Conservation (phyloP, 768 basidiomycete species). For the Myochromella boudieri region DNA sequence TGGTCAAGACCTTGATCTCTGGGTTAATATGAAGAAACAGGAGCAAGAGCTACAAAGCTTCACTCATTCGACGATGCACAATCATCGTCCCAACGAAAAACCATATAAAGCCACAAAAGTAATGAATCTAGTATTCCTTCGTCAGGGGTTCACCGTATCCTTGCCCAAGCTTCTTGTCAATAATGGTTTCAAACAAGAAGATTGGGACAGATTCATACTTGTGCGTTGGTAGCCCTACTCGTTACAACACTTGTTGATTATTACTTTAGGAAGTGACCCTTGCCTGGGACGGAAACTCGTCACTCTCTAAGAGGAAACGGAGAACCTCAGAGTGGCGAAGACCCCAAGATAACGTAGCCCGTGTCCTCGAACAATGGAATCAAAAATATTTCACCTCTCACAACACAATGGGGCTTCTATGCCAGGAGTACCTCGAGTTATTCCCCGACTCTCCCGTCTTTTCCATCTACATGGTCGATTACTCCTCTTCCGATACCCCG, state of each 20-base stretch:
- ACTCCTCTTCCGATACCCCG: neutral
- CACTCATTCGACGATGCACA: neutral
- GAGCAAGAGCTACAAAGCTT: neutral
- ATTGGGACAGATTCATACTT: conserved; percentile 20
- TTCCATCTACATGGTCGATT: conserved; percentile 25
- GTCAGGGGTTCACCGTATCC: neutral
- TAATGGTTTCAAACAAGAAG: conserved; percentile 7
- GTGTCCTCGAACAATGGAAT: conserved; percentile 19
- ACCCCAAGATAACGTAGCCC: conserved; percentile 24
- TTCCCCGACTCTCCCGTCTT: conserved; percentile 22
- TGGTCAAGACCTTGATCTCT: neutral
- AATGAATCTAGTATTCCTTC: conserved; percentile 19
- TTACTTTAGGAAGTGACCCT: conserved; percentile 17
- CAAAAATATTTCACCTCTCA: conserved; percentile 16
- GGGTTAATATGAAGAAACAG: neutral
- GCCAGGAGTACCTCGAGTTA: conserved; percentile 19
- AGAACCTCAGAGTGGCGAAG: neutral
- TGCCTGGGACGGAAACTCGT: conserved; percentile 16
- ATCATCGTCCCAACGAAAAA: neutral
- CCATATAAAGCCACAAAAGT: conserved; percentile 9
- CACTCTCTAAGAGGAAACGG: neutral
- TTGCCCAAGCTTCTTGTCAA: conserved; percentile 14
- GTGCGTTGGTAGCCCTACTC: no score
- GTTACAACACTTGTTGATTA: no score
- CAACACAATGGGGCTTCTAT: conserved; percentile 15